Base-by-base conservation (phyloP, 164 flowering plant species). In the Tetracentron sinense region DNA sequence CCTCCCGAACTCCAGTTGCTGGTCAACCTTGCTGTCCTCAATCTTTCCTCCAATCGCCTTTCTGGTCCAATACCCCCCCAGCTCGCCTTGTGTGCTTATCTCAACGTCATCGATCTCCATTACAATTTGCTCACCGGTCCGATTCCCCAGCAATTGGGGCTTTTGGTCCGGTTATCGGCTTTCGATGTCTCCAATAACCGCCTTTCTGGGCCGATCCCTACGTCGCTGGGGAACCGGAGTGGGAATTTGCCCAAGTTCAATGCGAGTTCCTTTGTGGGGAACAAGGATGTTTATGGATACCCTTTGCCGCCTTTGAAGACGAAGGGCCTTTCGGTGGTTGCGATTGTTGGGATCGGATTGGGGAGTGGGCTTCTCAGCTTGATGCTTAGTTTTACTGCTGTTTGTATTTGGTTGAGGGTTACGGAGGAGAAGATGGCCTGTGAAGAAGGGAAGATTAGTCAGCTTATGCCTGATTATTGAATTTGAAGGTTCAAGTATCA, bases 361-460 rank as follows among this genome's bases (percentile, higher is more conserved):
- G 98, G 97, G 11, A 93, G 98, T 64, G 98, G 98, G 56, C 56
- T 89, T 8, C 67, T 89, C 59, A 93, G 98, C 56, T 71, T 93
- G 76, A 75, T 90, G 22, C 65, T 93, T 14, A 93, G 98, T 58
- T 93, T 93, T 48, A 85, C 87, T 12, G 96, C 83, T 10, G 98
- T 90, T 10, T 93, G 98, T 68, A 65, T 87, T 17, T 93, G 97
- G 98, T 75, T 92, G 78, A 86, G 84, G 74, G 78, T 83, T 33
- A 82, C 90, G 1, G 98, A 92, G 57, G 79, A 77, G 65, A 80
- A 82, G 63, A 69, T 82, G 79, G 77, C 76, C 8, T 64, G 48
- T 6, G 91, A 84, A 25, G 90, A 88, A 74, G 93, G 87, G 8
- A 86, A 90, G 74, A 83, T 80, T 46, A 74, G 78, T 63, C 95